Conservation (phyloP, 1,284 basidiomycete genomes). For the Sporisorium scitamineum region DNA sequence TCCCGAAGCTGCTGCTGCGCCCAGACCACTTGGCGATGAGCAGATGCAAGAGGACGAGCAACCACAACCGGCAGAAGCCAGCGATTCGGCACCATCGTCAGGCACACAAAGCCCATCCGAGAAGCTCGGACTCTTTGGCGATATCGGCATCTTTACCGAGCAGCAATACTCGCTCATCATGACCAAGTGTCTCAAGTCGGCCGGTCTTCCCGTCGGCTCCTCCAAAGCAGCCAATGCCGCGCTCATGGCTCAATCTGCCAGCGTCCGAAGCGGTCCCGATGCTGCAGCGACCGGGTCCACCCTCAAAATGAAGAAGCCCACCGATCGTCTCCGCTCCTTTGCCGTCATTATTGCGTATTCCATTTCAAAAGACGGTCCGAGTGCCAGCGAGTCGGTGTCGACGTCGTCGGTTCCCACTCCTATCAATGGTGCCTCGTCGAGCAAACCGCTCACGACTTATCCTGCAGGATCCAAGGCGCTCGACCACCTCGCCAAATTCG, state of each 20-base stretch:
- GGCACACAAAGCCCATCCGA: conserved; percentile 25
- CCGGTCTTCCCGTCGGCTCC: conserved; percentile 77
- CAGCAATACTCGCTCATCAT: conserved; percentile 87
- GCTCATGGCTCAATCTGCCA: conserved; percentile 62
- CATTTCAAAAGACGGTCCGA: conserved; percentile 84
- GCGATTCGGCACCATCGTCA: conserved; percentile 15
- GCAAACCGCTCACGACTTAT: conserved; percentile 71
- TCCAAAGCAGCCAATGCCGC: conserved; percentile 56
- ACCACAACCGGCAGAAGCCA: neutral
- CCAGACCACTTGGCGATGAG: conserved; percentile 2
- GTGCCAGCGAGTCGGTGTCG: conserved; percentile 36
- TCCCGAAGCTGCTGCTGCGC: neutral
- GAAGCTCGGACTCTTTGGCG: conserved; percentile 73
- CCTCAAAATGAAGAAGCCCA: conserved; percentile 81
- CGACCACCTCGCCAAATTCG: conserved; percentile 86
- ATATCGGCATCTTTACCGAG: conserved; percentile 88
- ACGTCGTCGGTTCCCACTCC: conserved; percentile 40
- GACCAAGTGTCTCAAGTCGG: conserved; percentile 85
- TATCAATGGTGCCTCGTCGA: conserved; percentile 15
- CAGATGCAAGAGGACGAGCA: conserved; percentile 19
- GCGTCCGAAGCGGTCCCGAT: conserved; percentile 70
- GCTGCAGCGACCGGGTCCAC: conserved; percentile 76
- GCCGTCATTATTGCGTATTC: conserved; percentile 91
- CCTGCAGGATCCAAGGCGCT: conserved; percentile 89
- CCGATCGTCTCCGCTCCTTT: conserved; percentile 79